Evolutionary conservation across 768 basidiomycete genomes (phyloP).

Genomic region (Podaxis sp.): DNA sequence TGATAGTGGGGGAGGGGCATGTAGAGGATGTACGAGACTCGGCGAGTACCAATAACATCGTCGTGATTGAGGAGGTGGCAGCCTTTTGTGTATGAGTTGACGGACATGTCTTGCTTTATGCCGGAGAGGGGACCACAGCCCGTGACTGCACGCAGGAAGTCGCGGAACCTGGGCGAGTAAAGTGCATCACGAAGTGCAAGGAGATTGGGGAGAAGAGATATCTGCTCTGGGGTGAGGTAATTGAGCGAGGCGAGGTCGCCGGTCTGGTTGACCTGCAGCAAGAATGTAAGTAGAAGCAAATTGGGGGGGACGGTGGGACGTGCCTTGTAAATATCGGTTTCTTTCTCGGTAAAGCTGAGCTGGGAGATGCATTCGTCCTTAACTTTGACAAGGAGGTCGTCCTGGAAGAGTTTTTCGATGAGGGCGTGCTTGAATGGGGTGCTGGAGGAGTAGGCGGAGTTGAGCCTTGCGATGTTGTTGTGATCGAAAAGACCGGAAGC

Average conservation of each 20-base stretch:
- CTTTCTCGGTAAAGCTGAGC: conserved; percentile 86
- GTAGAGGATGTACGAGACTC: conserved; percentile 96
- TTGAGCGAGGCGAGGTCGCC: conserved; percentile 94
- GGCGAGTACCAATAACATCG: conserved; percentile 93
- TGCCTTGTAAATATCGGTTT: conserved; percentile 97
- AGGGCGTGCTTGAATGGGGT: conserved; percentile 83
- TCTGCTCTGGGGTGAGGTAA: conserved; percentile 76
- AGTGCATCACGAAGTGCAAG: conserved; percentile 86
- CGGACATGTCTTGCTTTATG: conserved; percentile 91
- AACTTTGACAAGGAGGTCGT: conserved; percentile 75
- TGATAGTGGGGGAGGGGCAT: conserved; percentile 78
- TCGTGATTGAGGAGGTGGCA: conserved; percentile 97
- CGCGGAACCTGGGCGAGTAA: conserved; percentile 81
- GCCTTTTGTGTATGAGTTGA: conserved; percentile 87
- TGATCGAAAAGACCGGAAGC: conserved; percentile 57
- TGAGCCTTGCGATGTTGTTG: conserved; percentile 53
- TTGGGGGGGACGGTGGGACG: conserved; percentile 25
- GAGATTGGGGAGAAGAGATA: conserved; percentile 77
- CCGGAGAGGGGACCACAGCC: conserved; percentile 92
- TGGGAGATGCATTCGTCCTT: conserved; percentile 82
- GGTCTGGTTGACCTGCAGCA: conserved; percentile 87
- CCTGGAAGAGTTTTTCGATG: conserved; percentile 79
- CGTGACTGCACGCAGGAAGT: conserved; percentile 82
- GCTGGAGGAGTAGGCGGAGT: conserved; percentile 53
- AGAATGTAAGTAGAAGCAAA: conserved; percentile 11